A percentile compares a stretch with the other conserved stretches of the same genome.
These are phyloP conservation scores for Colletotrichum spaethianum DNA, from an alignment of 2,329 filamentous ascomycete species.

Conservation along the genomic window DNA sequence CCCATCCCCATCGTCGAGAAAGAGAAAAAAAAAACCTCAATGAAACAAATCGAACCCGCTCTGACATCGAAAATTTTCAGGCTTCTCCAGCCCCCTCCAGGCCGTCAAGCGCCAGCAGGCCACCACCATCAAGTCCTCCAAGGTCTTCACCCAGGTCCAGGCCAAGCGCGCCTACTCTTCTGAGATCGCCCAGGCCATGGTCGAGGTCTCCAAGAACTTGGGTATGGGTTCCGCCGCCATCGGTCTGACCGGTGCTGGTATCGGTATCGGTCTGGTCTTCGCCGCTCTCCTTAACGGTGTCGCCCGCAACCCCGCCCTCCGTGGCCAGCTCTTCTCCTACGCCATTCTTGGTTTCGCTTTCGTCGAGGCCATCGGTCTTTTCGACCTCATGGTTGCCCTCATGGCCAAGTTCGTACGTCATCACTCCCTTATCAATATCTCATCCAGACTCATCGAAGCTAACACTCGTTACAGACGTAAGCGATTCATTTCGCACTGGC, in stretches of 20 bases:
- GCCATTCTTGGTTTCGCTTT: constrained; percentile 96
- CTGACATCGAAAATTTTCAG: constrained; percentile 53
- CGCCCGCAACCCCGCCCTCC: constrained; percentile 94
- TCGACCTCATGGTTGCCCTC: constrained; percentile 93
- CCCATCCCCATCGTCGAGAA: constrained; percentile 14
- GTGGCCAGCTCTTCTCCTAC: constrained; percentile 96
- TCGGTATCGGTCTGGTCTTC: constrained; percentile 96
- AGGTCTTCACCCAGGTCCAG: constrained; percentile 71
- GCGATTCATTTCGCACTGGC: constrained; percentile 40
- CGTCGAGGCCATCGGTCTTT: constrained; percentile 92
- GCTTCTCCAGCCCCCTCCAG: constrained; percentile 76
- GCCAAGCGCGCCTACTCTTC: constrained; percentile 86
- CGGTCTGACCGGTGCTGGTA: constrained; percentile 92
- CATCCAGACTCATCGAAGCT: constrained; percentile 1
- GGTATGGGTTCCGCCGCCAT: constrained; percentile 92
- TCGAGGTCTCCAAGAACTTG: constrained; percentile 92
- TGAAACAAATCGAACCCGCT: constrained; percentile 42
- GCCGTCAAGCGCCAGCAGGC: constrained; percentile 82
- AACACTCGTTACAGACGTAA: constrained; percentile 35
- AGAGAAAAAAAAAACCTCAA: not conserved
- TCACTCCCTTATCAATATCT: not conserved
- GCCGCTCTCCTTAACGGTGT: constrained; percentile 89
- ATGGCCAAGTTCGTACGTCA: constrained; percentile 88
- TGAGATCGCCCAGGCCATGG: constrained; percentile 89
- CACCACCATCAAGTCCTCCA: constrained; percentile 76